Evolutionary conservation across 352 stramenopile species (phyloP), one percentile per base, ranked within the genome.

Genomic region (Aphanomyces invadans): DNA sequence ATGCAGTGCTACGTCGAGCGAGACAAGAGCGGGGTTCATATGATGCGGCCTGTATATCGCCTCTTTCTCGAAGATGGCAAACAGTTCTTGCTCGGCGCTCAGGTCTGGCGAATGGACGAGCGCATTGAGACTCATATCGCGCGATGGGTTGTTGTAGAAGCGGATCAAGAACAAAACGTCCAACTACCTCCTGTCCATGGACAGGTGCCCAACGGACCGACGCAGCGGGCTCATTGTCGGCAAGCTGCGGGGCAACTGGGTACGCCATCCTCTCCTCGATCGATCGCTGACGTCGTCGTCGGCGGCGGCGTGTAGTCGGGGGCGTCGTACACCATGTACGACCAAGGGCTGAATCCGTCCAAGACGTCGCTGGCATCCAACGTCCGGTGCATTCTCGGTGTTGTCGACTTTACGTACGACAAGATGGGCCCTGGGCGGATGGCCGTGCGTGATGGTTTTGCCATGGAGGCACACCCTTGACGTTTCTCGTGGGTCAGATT

Each of bases 381-480:
- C 49, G 70, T 86, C 17, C 81, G 77, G 9, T 69, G 57, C 25
- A 70, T 87, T 15, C 67, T 92, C 4, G 77, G 65, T 0, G 29
- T 77, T 2, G 54, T 90, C 11, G 76, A 83, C 49, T 88, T 87
- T 29, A 77, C 74, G 17, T 89, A 89, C 67, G 83, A 92, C 54
- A 79, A 87, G 4, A 86, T 88, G 69, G 79, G 81, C 0, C 81
- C 81, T 17, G 81, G 81, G 1, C 65, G 69, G 21, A 68, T 89
- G 31, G 72, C 71, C 17, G 74, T 78, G 5, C 71, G 79, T 45
- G 48, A 23, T 65, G 17, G 17, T 0, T 0, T 25, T 68, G 23
- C 52, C 53, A 48, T 45, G 9, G 33, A 2, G 9, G 19, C 28
- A 64, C 12, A 44, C 1, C 12, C 12, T 17, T 25, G 17, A 33